These are phyloP conservation scores for Rhododendron williamsianum DNA, from an alignment of 148 eudicot species.

Conservation along the genomic window DNA sequence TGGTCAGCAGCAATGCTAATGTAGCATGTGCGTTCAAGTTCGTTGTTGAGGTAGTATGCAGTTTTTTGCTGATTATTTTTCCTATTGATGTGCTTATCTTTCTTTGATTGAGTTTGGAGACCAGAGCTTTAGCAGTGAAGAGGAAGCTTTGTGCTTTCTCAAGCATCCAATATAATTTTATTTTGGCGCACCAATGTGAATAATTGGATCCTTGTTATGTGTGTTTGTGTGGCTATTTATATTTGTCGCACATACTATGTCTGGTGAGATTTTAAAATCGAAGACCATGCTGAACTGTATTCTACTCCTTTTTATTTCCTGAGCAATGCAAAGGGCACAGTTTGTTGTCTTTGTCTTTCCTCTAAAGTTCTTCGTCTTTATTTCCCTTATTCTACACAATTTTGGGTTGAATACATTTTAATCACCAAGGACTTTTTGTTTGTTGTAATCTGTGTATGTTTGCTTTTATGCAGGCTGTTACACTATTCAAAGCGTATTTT, in stretches of 20 bases:
- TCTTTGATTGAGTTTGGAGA: conserved; percentile 1
- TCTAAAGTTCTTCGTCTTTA: neutral
- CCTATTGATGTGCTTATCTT: neutral
- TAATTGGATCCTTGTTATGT: neutral
- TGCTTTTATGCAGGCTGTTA: conserved; percentile 70
- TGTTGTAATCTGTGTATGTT: neutral
- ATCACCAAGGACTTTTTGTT: neutral
- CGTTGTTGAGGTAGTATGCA: conserved; percentile 76
- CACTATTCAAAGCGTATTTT: conserved; percentile 91
- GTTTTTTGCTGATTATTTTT: conserved; percentile 14
- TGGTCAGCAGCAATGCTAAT: conserved; percentile 99
- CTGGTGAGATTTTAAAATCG: neutral
- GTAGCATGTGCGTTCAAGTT: conserved; percentile 99
- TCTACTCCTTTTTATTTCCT: neutral
- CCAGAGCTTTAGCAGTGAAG: neutral
- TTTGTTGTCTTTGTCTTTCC: neutral
- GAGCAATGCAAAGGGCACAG: neutral
- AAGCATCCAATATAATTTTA: neutral
- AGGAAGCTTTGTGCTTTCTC: conserved; percentile 8
- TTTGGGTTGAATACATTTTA: neutral
- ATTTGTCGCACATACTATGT: neutral
- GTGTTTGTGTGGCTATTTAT: neutral
- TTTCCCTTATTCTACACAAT: conserved; percentile 1
- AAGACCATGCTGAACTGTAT: neutral
- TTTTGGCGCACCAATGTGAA: neutral